Evolutionary conservation across 1,139 yeast genomes (phyloP), one percentile per base, ranked within the genome.

Genomic region (Suhomyces panamericanus): DNA sequence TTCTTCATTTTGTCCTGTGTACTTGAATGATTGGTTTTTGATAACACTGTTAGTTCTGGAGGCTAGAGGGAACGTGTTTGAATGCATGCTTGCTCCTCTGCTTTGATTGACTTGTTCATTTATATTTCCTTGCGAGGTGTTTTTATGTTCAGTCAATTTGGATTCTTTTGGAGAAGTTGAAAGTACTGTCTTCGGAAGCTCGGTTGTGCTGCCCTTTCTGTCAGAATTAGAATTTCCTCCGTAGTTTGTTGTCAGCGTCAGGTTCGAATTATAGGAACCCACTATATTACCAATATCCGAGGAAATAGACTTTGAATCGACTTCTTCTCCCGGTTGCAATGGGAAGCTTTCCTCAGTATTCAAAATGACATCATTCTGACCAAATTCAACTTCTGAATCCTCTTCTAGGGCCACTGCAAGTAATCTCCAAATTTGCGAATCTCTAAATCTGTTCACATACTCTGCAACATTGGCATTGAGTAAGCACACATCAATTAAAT

Each of bases 401-500:
- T 81, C 78, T 12, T 70, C 68, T 2, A 85, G 62, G 12, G 84
- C 73, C 14, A 77, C 78, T 2, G 80, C 79, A 3, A 87, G 64
- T n/a, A 84, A 73, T 46, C 75, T 67, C 95, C 95, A 87, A 0
- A 83, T 74, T 58, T 85, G 90, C 41, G 85, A 73, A 41, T 84
- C 85, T 45, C 88, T 65, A 47, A 69, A 71, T 44, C 74, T 64
- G 12, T 75, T 74, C 1, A 75, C 84, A 38, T 73, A 67, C 0
- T 75, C 77, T 1, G 91, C 88, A 3, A 80, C 70, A 29, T 70
- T 66, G 1, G 88, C 80, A 58, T 87, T 87, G 48, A 77, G 66
- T 34, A 73, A 67, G 55, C 90, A 85, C 1, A 78, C 81, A 32
- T 80, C 81, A 5, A 69, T 59, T 12, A 81, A 59, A 22, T 69